Conservation (phyloP, 768 basidiomycete species). For the Trametes sanguinea region DNA sequence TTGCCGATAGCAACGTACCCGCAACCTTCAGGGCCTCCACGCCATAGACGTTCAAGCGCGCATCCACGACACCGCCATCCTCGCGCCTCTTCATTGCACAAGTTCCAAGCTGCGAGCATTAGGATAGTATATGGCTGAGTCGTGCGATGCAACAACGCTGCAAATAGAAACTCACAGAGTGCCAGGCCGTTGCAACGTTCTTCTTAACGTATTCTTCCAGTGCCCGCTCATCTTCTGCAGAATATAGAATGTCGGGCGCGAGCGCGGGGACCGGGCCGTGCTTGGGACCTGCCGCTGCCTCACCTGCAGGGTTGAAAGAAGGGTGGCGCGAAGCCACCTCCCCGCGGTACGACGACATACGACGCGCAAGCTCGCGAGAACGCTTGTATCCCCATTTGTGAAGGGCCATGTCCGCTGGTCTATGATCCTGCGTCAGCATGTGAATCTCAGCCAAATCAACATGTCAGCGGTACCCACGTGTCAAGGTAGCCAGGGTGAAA, state of each 20-base stretch:
- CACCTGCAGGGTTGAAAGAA: slow-evolving; percentile 31
- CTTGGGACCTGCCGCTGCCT: slow-evolving; percentile 24
- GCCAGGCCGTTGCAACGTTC: slow-evolving; percentile 34
- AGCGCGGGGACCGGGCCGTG: slow-evolving; percentile 27
- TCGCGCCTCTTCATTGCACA: slow-evolving; percentile 70
- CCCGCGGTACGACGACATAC: slow-evolving; percentile 48
- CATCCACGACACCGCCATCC: slow-evolving; percentile 61
- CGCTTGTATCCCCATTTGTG: slow-evolving; percentile 58
- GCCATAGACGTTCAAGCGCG: slow-evolving; percentile 63
- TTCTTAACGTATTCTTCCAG: slow-evolving; percentile 32
- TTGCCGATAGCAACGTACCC: slow-evolving; percentile 2
- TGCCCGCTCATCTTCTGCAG: slow-evolving; percentile 37
- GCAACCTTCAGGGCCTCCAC: slow-evolving; percentile 49
- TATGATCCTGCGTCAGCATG: not conserved
- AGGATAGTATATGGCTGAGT: not conserved
- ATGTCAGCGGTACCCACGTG: slow-evolving; percentile 32
- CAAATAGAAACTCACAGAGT: slow-evolving; percentile 30
- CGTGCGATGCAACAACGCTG: not conserved
- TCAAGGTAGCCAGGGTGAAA: slow-evolving; percentile 50
- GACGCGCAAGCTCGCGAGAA: slow-evolving; percentile 52
- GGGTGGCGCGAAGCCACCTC: slow-evolving; percentile 34
- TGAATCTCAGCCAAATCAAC: not conserved
- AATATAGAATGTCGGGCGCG: slow-evolving; percentile 36
- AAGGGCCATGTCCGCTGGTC: slow-evolving; percentile 38
- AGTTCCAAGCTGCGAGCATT: slow-evolving; percentile 51